Evolutionary conservation across 495 filamentous ascomycete genomes (phyloP).

Genomic region (Hyphodiscus hymeniophilus): DNA sequence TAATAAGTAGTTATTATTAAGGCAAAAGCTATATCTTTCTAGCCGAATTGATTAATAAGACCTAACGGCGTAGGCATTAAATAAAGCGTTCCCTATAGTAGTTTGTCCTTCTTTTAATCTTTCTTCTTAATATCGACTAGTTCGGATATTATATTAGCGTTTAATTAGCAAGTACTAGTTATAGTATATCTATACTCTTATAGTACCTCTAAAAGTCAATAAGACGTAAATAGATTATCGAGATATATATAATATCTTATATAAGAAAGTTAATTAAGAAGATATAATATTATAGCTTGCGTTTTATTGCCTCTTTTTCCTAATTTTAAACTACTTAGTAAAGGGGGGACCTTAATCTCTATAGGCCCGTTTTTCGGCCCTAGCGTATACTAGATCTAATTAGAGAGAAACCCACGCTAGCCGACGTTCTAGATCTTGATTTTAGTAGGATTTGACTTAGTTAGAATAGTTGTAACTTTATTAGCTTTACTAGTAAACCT

Average conservation of each 20-base stretch:
- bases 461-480: too few relatives aligned
- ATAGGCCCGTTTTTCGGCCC: too few relatives aligned
- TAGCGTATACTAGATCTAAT: too few relatives aligned
- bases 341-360: too few relatives aligned
- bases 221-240: conserved; percentile 2
- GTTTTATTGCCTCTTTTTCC: neutral
- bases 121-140: conserved; percentile 2
- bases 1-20: neutral
- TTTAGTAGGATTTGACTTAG: too few relatives aligned
- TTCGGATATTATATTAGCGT: neutral
- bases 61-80: neutral
- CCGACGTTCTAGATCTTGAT: too few relatives aligned
- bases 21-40: too few relatives aligned
- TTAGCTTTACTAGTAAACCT: too few relatives aligned
- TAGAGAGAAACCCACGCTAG: too few relatives aligned
- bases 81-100: neutral
- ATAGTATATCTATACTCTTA: neutral
- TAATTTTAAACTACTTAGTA: too few relatives aligned
- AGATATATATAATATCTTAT: neutral
- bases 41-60: neutral
- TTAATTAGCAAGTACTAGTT: too few relatives aligned
- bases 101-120: neutral
- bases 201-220: neutral
- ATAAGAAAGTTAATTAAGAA: neutral
- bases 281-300: neutral